Conservation (phyloP, 2,329 filamentous ascomycete genomes). For the Eutypella sp. region DNA sequence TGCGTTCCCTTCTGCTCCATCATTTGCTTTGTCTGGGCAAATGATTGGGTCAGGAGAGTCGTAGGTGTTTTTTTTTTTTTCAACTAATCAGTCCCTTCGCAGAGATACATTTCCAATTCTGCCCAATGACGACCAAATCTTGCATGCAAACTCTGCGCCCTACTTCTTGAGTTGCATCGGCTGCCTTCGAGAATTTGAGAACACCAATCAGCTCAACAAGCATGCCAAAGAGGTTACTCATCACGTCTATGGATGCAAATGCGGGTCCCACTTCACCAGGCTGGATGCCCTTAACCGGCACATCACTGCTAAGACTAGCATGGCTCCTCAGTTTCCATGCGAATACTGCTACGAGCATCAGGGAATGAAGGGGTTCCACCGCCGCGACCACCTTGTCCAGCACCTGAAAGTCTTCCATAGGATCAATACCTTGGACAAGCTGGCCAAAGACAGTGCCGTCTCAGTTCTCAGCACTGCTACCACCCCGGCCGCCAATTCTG, state of each 20-base stretch:
- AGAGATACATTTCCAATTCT: not conserved
- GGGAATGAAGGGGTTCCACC: constrained; percentile 6
- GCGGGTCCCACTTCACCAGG: constrained; percentile 7
- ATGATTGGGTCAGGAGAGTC: not conserved
- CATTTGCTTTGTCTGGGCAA: not conserved
- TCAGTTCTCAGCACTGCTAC: too few relatives aligned
- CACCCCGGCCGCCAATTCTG: too few relatives aligned
- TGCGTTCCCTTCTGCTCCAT: not conserved
- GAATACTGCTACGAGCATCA: constrained; percentile 7
- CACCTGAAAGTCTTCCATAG: constrained; percentile 11
- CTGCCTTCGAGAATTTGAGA: constrained; percentile 2
- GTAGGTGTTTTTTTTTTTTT: constrained; percentile 6
- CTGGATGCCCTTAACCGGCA: constrained; percentile 10
- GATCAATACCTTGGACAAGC: constrained; percentile 4
- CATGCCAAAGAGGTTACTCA: constrained; percentile 4
- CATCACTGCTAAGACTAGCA: constrained; percentile 8
- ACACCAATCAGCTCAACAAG: constrained; percentile 1
- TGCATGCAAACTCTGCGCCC: not conserved
- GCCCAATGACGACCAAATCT: not conserved
- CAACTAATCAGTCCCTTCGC: not conserved
- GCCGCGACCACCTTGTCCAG: constrained; percentile 11
- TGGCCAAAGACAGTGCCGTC: not conserved
- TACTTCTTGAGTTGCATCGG: constrained; percentile 2
- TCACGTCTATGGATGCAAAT: constrained; percentile 9
- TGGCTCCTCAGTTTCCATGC: constrained; percentile 4